Base-by-base conservation (phyloP, 805 yeast species). In the Sugiyamaella lignohabitans region DNA sequence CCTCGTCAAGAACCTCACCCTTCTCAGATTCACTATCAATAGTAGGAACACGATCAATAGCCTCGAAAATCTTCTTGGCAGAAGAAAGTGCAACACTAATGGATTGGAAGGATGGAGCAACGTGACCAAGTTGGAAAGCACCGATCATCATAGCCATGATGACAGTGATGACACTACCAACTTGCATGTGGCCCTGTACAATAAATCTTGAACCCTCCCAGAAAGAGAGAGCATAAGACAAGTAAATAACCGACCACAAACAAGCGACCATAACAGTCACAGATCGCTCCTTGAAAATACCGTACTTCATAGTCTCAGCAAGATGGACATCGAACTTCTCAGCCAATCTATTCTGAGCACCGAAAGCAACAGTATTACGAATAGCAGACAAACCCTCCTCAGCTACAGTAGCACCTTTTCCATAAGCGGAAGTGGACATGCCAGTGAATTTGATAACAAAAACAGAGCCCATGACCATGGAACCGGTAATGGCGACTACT, bases 191-290 rank as follows among this genome's bases (percentile, higher is more conserved):
- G 6, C 66, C 68, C 20, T 54, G 40, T 10, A 58, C 67, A 32
- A 67, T 55, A 27, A 68, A 50, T 17, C 73, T 60, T 3, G 72
- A 65, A 4, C 73, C 73, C 46, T 68, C 67, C 72, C 73, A 69
- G 50, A 65, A 69, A 0, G 73, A 63, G 18, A 70, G 53, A 3
- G 72, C 70, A 46, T 69, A 71, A 18, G 63, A 59, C 45, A 57
- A 54, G 53, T 65, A 69, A 39, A 67, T 54, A 5, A 59, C 56
- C 2, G 62, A 50, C 68, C 69, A 66, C n/a, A 68, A 56, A n/a
- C 56, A 42, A 5, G 67, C 71, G 11, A 65, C 55, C 70, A 68
- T 64, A 36, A 58, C 22, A 11, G 67, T 59, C 34, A 65, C 49
- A 2, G 66, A 49, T 14, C 55, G 37, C 20, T 61, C 67, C 36